phyloP scores from a whole-genome alignment of 176 grass and related monocot species.

The Elaeis guineensis region DNA sequence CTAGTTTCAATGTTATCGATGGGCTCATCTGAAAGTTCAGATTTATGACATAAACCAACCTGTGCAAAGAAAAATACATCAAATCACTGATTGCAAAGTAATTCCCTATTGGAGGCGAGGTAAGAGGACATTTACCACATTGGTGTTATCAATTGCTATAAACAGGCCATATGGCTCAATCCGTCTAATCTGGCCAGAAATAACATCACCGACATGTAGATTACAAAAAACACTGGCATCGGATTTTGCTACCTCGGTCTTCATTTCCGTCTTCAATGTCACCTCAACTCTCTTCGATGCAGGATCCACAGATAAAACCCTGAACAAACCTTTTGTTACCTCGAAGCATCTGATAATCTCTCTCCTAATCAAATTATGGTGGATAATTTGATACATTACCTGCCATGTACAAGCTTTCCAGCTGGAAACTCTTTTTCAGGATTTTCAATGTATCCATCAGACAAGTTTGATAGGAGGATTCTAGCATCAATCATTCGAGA shows the following conservation, averaged over 20 bases:
- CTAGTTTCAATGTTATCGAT: constrained; percentile 52
- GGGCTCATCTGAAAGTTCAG: constrained; percentile 81
- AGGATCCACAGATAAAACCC: constrained; percentile 58
- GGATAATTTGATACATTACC: constrained; percentile 29
- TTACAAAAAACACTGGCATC: constrained; percentile 35
- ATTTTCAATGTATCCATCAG: constrained; percentile 74
- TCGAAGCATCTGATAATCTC: too few relatives aligned
- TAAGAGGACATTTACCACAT: constrained; percentile 40
- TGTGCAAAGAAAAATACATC: constrained; percentile 30
- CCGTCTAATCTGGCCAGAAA: constrained; percentile 74
- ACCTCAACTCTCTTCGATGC: constrained; percentile 71
- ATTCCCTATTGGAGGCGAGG: not conserved
- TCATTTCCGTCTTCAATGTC: constrained; percentile 47
- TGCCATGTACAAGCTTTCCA: constrained; percentile 79
- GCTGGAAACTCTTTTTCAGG: constrained; percentile 76
- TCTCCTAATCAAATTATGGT: not conserved
- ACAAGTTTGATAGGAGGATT: constrained; percentile 75
- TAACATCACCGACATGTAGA: constrained; percentile 55
- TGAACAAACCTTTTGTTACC: constrained; percentile 19
- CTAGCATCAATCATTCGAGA: constrained; percentile 72
- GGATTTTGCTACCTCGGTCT: constrained; percentile 32
- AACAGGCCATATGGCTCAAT: constrained; percentile 84
- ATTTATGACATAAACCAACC: constrained; percentile 95
- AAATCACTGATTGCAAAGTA: too few relatives aligned
- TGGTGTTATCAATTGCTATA: constrained; percentile 51